These are phyloP conservation scores for Malassezia brasiliensis DNA, from an alignment of 1,284 basidiomycete species.

Conservation along the genomic window DNA sequence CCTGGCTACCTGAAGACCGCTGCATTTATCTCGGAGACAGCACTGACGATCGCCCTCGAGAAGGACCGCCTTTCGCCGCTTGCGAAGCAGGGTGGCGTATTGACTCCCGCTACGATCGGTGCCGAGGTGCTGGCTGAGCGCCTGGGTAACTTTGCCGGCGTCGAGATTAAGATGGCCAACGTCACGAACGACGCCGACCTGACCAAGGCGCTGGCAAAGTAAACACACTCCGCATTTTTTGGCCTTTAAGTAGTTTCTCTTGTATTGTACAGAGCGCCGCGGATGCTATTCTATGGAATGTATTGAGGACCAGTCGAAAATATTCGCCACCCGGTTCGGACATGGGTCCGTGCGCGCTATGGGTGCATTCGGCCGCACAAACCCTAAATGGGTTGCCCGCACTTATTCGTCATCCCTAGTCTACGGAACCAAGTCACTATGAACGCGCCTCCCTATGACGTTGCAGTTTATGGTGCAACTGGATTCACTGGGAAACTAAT, in stretches of 20 bases:
- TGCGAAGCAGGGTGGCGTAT: slow-evolving; percentile 60
- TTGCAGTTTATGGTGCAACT: slow-evolving; percentile 16
- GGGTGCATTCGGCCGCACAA: too few relatives aligned
- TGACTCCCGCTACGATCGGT: slow-evolving; percentile 67
- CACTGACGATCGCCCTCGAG: slow-evolving; percentile 59
- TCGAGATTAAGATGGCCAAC: slow-evolving; percentile 51
- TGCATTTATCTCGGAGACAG: slow-evolving; percentile 65
- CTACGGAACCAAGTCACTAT: neutral
- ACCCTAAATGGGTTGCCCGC: too few relatives aligned
- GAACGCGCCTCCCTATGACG: neutral
- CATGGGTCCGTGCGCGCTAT: too few relatives aligned
- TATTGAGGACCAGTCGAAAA: too few relatives aligned
- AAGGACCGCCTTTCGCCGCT: slow-evolving; percentile 54
- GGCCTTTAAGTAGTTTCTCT: too few relatives aligned
- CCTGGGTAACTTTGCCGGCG: slow-evolving; percentile 55
- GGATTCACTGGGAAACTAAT: slow-evolving; percentile 39
- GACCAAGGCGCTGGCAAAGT: neutral
- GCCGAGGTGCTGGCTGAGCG: slow-evolving; percentile 63
- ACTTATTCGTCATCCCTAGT: too few relatives aligned
- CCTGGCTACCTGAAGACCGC: slow-evolving; percentile 68
- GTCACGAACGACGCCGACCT: neutral
- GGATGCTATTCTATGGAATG: too few relatives aligned
- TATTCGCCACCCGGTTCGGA: too few relatives aligned
- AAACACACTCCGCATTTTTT: neutral
- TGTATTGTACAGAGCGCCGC: too few relatives aligned